Base-by-base conservation (phyloP, 768 basidiomycete genomes). In the Galerina marginata region DNA sequence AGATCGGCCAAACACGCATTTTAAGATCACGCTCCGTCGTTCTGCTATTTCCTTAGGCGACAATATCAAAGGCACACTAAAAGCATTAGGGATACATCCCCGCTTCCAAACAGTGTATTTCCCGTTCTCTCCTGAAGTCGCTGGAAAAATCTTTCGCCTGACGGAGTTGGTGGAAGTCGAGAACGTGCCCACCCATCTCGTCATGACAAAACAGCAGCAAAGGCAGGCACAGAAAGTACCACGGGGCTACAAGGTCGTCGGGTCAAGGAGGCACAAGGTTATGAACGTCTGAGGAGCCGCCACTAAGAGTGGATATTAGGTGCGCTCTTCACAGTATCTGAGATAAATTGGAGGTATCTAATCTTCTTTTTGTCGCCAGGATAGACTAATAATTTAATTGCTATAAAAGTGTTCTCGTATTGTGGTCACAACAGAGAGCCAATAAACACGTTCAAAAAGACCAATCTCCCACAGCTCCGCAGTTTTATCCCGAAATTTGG, bases 91-190 rank as follows among this genome's bases (percentile, higher is more conserved):
- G 1, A 80, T 98, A 52, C 88, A 92, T 72, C 79, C 89, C 58
- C 85, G 94, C 40, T 84, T 90, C 77, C 90, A 94, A 72, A 94
- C 90, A 0, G 93, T 96, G 36, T 93, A 92, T 69, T 90, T 92
- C 66, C 80, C 82, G 3, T 90, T 91, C 67, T 81, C 83, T 0
- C 86, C 88, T 0, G 88, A 89, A 58, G 81, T 85, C 3, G 95
- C 93, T 0, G 95, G 96, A 12, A 92, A 92, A 74, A 95, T 97
- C 51, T 79, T 98, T 49, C 76, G 76, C 23, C 86, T 97, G 58
- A 98, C 96, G 81, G 95, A 98, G 76, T 78, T 98, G 45, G 85
- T 97, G 9, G 84, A 91, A 69, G 95, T 98, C 44, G 83, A 88
- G 72, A 96, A 96, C 70, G 94, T 97, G 14, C 84, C 89, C 0